phyloP scores from a whole-genome alignment of 768 basidiomycete genomes.

The Boletellus sp. region DNA sequence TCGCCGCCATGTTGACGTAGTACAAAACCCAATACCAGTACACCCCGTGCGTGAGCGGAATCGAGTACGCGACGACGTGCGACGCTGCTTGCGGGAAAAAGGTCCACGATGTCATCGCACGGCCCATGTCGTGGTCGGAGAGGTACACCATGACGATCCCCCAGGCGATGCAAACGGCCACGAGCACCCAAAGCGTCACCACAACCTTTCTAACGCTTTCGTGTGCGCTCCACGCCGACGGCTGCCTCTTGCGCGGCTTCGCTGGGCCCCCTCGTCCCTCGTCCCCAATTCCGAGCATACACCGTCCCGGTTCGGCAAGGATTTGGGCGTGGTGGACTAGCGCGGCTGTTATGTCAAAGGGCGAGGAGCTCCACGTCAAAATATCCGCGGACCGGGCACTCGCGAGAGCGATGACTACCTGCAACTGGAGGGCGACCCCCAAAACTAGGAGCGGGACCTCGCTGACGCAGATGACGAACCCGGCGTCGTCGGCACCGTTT shows the following conservation, averaged over 20 bases:
- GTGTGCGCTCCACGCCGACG: slow-evolving; percentile 29
- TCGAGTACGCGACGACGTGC: slow-evolving; percentile 18
- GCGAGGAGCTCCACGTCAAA: slow-evolving; percentile 33
- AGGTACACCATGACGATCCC: slow-evolving; percentile 13
- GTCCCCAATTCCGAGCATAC: slow-evolving; percentile 26
- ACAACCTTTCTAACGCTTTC: slow-evolving; percentile 21
- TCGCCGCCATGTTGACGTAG: slow-evolving; percentile 22
- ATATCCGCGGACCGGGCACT: slow-evolving; percentile 22
- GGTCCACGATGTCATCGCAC: slow-evolving; percentile 17
- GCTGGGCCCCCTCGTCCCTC: slow-evolving; percentile 6
- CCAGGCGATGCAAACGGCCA: slow-evolving; percentile 19
- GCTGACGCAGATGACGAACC: slow-evolving; percentile 17
- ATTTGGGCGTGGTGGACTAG: slow-evolving; percentile 27
- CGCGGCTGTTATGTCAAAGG: slow-evolving; percentile 30
- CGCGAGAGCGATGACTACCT: slow-evolving; percentile 22
- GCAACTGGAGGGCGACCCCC: slow-evolving; percentile 22
- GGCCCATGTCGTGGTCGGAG: slow-evolving; percentile 2
- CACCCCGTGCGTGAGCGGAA: slow-evolving; percentile 17
- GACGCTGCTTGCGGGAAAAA: slow-evolving; percentile 25
- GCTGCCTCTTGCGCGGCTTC: slow-evolving; percentile 14
- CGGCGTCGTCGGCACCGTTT: background rate
- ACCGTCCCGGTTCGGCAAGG: slow-evolving; percentile 14
- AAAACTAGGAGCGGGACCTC: slow-evolving; percentile 28
- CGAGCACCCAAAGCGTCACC: slow-evolving; percentile 23
- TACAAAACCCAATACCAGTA: slow-evolving; percentile 24